Conservation (phyloP, 345 rosid genomes). For the Eucalyptus urophylla region DNA sequence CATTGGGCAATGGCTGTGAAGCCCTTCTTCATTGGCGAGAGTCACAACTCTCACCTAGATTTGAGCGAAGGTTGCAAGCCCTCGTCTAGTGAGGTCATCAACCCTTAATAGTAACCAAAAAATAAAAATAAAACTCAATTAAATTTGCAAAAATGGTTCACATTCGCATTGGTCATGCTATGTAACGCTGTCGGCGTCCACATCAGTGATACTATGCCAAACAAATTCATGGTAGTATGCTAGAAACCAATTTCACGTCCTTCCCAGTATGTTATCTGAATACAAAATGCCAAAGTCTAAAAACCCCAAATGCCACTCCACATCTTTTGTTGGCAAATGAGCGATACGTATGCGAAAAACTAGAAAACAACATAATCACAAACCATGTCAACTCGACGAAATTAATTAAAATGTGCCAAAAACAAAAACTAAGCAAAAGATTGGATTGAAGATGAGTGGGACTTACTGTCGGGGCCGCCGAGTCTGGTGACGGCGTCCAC, state of each 20-base stretch:
- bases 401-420: not conserved
- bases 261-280: not conserved
- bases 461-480: constrained; percentile 63
- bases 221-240: not conserved
- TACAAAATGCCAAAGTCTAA: not conserved
- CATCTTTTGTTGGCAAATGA: not conserved
- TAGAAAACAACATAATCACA: not conserved
- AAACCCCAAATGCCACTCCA: not conserved
- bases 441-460: not conserved
- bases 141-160: not conserved
- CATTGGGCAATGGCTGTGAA: not conserved
- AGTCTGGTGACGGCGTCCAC: constrained; percentile 63
- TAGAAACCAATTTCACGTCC: not conserved
- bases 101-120: not conserved
- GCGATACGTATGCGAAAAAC: not conserved
- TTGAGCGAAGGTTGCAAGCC: not conserved
- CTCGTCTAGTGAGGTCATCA: not conserved
- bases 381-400: not conserved
- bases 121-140: not conserved
- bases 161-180: fast-evolving
- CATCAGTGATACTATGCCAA: not conserved
- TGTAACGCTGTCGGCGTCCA: fast-evolving
- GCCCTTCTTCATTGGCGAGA: fast-evolving
- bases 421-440: not conserved
- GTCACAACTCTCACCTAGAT: not conserved